These are phyloP conservation scores for Kockovaella imperatae DNA, from an alignment of 768 basidiomycete genomes.

Conservation along the genomic window DNA sequence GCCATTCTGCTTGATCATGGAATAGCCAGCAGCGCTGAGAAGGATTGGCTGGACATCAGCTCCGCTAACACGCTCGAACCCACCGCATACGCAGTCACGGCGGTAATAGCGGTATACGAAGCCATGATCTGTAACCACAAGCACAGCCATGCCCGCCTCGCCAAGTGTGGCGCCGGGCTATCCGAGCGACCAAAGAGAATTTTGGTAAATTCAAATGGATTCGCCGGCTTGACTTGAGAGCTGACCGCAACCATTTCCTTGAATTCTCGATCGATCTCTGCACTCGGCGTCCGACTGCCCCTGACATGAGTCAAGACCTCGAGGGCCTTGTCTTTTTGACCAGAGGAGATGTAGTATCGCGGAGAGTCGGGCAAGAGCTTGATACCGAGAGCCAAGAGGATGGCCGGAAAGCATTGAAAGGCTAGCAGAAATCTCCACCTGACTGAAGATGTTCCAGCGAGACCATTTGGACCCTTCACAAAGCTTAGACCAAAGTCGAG, in stretches of 20 bases:
- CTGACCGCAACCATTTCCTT: conserved; percentile 11
- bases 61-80: too few species aligned
- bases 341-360: conserved; percentile 19
- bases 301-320: conserved; percentile 20
- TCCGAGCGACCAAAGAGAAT: neutral
- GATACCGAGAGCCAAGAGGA: conserved; percentile 16
- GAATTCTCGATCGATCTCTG: conserved; percentile 13
- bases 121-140: conserved; percentile 31
- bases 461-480: conserved; percentile 6
- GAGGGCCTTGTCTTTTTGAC: conserved; percentile 11
- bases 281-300: conserved; percentile 3
- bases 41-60: conserved; percentile 10
- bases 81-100: conserved; percentile 6
- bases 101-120: conserved; percentile 19
- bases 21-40: conserved; percentile 21
- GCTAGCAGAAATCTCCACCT: conserved; percentile 24
- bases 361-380: conserved; percentile 21
- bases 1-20: conserved; percentile 18
- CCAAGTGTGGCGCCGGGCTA: conserved; percentile 8
- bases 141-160: conserved; percentile 20
- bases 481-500: conserved; percentile 18
- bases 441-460: conserved; percentile 10
- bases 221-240: conserved; percentile 3
- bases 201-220: conserved; percentile 10
- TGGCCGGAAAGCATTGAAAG: conserved; percentile 24